Conservation (phyloP, 495 filamentous ascomycete genomes). For the Xylaria palmicola region DNA sequence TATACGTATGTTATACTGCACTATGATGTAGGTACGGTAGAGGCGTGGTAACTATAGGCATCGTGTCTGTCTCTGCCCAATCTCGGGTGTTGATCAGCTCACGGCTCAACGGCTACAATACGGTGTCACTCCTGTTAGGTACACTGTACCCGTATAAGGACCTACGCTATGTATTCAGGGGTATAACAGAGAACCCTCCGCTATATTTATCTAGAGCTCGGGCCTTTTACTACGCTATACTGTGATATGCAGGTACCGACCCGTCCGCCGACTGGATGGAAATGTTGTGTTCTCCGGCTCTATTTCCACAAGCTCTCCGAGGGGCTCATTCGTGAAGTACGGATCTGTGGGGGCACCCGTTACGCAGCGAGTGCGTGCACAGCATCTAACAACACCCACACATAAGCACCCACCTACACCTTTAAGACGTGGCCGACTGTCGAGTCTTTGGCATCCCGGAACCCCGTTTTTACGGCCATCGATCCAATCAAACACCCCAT, state of each 20-base stretch:
- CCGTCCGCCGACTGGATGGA: no score
- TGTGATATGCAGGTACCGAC: not conserved
- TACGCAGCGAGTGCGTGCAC: no score
- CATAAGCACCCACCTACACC: no score
- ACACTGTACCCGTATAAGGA: not conserved
- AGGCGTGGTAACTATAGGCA: no score
- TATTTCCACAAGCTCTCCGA: not conserved
- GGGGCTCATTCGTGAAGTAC: not conserved
- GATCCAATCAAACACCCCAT: not conserved
- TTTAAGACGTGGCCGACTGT: conserved; percentile 13
- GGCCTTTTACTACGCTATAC: not conserved
- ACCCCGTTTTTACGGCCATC: not conserved
- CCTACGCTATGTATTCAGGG: not conserved
- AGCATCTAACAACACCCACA: no score
- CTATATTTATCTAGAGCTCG: not conserved
- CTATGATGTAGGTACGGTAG: no score
- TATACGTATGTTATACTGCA: not conserved
- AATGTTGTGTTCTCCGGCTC: not conserved
- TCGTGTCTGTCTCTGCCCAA: no score
- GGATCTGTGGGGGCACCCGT: no score
- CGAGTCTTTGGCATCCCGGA: not conserved
- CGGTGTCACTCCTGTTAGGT: not conserved
- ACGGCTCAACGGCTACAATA: not conserved
- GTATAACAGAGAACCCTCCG: not conserved
- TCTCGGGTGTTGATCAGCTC: not conserved